Conservation (phyloP, 352 stramenopile genomes). For the Globisporangium yorkense region DNA sequence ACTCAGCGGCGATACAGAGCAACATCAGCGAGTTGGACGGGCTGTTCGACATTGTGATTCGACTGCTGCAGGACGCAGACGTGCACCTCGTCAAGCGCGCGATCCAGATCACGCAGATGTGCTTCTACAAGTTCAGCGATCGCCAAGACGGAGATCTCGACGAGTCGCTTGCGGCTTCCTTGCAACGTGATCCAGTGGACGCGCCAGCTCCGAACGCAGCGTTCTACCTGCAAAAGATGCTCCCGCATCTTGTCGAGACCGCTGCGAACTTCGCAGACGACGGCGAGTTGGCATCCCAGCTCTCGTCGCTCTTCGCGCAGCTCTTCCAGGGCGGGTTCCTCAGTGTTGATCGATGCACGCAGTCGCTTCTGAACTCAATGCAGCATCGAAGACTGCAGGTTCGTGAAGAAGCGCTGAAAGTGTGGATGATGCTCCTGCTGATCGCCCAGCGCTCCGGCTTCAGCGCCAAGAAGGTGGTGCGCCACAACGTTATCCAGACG, state of each 20-base stretch:
- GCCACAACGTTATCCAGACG: conserved; percentile 21
- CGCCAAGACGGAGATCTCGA: conserved; percentile 1
- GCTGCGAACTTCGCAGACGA: conserved; percentile 55
- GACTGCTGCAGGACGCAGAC: conserved; percentile 61
- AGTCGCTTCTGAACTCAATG: conserved; percentile 27
- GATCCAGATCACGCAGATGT: conserved; percentile 46
- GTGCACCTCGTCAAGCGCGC: conserved; percentile 60
- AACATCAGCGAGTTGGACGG: conserved; percentile 20
- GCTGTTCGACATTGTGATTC: conserved; percentile 39
- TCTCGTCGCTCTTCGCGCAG: conserved; percentile 25
- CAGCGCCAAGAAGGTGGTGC: conserved; percentile 7
- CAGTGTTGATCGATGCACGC: conserved; percentile 15
- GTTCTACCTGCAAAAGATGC: conserved; percentile 35
- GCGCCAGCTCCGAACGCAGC: not conserved
- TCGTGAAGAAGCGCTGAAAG: conserved; percentile 48
- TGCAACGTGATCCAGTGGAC: not conserved
- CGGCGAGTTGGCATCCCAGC: conserved; percentile 31
- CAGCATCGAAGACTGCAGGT: conserved; percentile 51
- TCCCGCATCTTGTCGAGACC: conserved; percentile 46
- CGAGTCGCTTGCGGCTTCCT: not conserved
- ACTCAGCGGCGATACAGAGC: conserved; percentile 11
- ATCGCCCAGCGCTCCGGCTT: conserved; percentile 18
- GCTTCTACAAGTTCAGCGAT: conserved; percentile 41
- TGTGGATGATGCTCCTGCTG: conserved; percentile 54
- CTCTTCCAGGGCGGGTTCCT: conserved; percentile 27